These are phyloP conservation scores for Keqinozyma sinolaborantium DNA, from an alignment of 1,139 yeast genomes.

Conservation along the genomic window DNA sequence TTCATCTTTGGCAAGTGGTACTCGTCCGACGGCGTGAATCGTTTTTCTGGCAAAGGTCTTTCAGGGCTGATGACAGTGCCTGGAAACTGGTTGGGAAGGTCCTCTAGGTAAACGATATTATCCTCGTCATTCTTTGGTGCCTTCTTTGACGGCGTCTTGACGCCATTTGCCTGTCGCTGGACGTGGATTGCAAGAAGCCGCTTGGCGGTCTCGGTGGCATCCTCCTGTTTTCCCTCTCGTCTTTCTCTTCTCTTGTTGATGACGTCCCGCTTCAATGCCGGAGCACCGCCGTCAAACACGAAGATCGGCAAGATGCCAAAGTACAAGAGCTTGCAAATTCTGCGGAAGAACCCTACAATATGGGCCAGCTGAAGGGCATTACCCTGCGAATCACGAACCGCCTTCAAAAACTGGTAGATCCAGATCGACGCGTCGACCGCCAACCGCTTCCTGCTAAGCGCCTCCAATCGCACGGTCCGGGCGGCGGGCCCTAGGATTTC, in stretches of 20 bases:
- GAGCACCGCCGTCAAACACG: conserved; percentile 98
- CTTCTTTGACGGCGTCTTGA: conserved; percentile 6
- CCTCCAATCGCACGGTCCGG: conserved; percentile 83
- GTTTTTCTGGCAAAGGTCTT: conserved; percentile 5
- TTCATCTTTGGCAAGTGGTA: conserved; percentile 75
- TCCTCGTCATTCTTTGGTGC: conserved; percentile 12
- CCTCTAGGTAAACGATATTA: conserved; percentile 35
- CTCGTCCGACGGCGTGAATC: conserved; percentile 58
- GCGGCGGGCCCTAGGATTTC: conserved; percentile 88
- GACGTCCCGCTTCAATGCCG: conserved; percentile 74
- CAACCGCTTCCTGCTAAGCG: conserved; percentile 67
- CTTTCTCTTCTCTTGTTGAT: conserved; percentile 66
- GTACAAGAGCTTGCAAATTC: conserved; percentile 86
- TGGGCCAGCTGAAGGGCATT: conserved; percentile 77
- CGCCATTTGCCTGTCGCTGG: conserved; percentile 51
- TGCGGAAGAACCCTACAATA: conserved; percentile 87
- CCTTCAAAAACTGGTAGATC: conserved; percentile 95
- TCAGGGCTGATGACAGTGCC: conserved; percentile 6
- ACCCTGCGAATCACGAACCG: conserved; percentile 86
- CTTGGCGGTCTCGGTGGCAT: conserved; percentile 73
- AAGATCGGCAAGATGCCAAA: conserved; percentile 91
- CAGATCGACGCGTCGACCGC: conserved; percentile 99
- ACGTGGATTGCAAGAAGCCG: conserved; percentile 76
- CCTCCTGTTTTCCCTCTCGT: conserved; percentile 71
- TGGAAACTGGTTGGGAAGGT: conserved; percentile 29